A percentile compares a stretch with the other conserved stretches of the same genome.
Conservation (phyloP, 1,139 yeast genomes). For the Schizosaccharomyces versatilis region DNA sequence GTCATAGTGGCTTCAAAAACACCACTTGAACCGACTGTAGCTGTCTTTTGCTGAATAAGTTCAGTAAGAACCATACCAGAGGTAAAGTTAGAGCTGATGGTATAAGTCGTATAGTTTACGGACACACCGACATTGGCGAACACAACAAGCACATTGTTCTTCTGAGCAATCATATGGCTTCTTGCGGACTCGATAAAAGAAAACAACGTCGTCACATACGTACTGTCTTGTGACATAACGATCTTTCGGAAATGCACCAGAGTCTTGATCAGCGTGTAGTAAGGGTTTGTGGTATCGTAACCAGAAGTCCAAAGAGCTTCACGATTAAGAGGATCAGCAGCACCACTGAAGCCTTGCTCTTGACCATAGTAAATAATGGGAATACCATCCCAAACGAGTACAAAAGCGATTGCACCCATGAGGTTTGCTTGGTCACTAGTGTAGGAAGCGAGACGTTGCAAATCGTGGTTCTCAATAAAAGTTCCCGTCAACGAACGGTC, state of each 20-base stretch:
- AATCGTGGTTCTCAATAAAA: conserved; percentile 11
- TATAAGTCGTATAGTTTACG: conserved; percentile 2
- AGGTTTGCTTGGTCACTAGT: conserved; percentile 8
- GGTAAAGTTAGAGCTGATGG: conserved; percentile 2
- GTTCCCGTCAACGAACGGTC: conserved; percentile 7
- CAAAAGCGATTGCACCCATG: conserved; percentile 7
- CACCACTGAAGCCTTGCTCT: conserved; percentile 11
- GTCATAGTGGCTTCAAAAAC: conserved; percentile 3
- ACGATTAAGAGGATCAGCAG: conserved; percentile 10
- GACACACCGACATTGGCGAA: conserved; percentile 7
- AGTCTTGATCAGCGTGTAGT: conserved; percentile 7
- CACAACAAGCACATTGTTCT: conserved; percentile 6
- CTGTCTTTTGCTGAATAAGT: conserved; percentile 4
- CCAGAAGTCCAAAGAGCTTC: conserved; percentile 11
- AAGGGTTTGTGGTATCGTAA: conserved; percentile 8
- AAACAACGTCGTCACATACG: background rate
- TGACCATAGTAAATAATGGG: conserved; percentile 11
- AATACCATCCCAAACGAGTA: conserved; percentile 10
- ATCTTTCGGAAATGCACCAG: conserved; percentile 8
- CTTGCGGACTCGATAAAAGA: conserved; percentile 4
- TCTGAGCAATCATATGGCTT: conserved; percentile 4
- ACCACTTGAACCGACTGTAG: conserved; percentile 6
- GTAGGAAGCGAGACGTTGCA: conserved; percentile 10
- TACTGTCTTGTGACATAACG: conserved; percentile 6
- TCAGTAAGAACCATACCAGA: conserved; percentile 6